phyloP scores from a whole-genome alignment of 176 grass and related monocot species.

The Bothriochloa decipiens region DNA sequence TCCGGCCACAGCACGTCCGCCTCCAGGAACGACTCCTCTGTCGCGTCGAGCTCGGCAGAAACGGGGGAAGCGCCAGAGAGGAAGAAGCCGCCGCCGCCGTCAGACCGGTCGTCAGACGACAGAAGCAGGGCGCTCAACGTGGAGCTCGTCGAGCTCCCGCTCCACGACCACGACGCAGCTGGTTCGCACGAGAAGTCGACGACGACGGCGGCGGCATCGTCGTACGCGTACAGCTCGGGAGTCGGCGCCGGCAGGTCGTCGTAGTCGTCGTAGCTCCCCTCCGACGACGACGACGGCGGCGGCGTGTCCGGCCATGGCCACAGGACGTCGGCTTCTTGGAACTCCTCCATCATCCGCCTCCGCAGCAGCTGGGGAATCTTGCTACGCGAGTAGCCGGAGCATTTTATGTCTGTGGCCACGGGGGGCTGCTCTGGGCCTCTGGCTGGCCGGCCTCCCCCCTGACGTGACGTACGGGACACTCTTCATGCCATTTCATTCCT shows the following conservation, averaged over 20 bases:
- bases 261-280: not conserved
- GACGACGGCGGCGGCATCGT: not conserved
- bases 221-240: conserved; percentile 11
- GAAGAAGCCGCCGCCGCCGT: conserved; percentile 29
- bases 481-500: not conserved
- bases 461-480: conserved; percentile 58
- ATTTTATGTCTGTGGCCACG: conserved; percentile 1
- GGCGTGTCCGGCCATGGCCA: conserved; percentile 53
- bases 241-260: not conserved
- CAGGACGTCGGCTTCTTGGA: conserved; percentile 58
- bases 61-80: conserved; percentile 22
- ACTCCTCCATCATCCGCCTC: conserved; percentile 38
- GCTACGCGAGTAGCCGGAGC: not conserved
- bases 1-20: conserved; percentile 69
- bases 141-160: not conserved
- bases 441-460: not conserved
- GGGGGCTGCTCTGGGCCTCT: not conserved
- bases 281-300: not conserved
- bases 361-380: not conserved
- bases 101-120: not conserved
- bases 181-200: conserved; percentile 28
- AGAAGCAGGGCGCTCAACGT: not conserved
- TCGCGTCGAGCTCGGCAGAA: not conserved
- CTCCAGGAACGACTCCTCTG: conserved; percentile 49
- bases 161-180: not conserved